A percentile compares a stretch with the other conserved stretches of the same genome.
phyloP scores from a whole-genome alignment of 2,329 filamentous ascomycete genomes.

The Talaromyces albobiverticillius region DNA sequence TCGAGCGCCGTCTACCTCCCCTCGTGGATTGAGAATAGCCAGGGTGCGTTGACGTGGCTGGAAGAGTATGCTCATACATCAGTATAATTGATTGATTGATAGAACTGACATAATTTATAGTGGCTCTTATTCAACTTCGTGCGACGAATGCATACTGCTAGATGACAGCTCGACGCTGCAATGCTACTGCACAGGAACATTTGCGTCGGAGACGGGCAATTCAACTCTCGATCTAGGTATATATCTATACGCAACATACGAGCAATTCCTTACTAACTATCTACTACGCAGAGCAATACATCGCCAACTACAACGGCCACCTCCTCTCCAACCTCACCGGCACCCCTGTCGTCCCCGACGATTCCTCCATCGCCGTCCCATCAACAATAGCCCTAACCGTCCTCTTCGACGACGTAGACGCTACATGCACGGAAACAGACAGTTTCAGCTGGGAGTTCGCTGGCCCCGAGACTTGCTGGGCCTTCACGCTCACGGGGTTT shows the following conservation, averaged over 20 bases:
- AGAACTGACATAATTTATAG: too few relatives aligned
- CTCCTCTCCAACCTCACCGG: constrained; percentile 17
- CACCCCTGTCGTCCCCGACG: constrained; percentile 3
- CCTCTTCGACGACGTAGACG: not conserved
- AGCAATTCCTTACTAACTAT: not conserved
- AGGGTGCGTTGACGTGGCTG: constrained; percentile 13
- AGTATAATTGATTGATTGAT: too few relatives aligned
- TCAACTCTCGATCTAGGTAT: constrained; percentile 6
- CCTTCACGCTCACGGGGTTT: not conserved
- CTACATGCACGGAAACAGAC: not conserved
- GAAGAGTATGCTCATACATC: not conserved
- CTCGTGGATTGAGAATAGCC: constrained; percentile 6
- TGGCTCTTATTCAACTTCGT: constrained; percentile 4
- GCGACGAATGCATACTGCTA: not conserved
- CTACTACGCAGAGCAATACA: constrained; percentile 15
- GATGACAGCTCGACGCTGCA: not conserved
- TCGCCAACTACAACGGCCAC: constrained; percentile 18
- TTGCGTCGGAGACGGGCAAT: not conserved
- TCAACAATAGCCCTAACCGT: not conserved
- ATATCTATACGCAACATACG: not conserved
- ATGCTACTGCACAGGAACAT: not conserved
- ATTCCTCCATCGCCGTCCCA: constrained; percentile 12
- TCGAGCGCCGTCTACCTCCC: constrained; percentile 17
- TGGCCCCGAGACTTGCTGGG: constrained; percentile 5
- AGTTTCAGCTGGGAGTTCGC: not conserved